Conservation (phyloP, 306 rosid species). For the Trifolium subterraneum region DNA sequence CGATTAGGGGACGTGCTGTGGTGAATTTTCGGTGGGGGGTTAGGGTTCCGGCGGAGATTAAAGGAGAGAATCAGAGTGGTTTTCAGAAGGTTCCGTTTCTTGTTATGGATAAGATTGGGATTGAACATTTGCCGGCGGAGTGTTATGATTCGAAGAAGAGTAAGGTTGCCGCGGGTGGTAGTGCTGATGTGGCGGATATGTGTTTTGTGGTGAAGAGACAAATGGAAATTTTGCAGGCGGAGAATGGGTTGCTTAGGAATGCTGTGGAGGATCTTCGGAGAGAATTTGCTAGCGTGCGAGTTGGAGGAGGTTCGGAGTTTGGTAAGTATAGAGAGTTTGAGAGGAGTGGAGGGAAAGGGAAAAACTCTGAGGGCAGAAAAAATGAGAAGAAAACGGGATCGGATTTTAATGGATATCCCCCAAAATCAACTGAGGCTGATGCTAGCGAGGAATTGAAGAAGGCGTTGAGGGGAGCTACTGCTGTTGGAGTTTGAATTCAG, state of each 20-base stretch:
- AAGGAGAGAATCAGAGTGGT: slow-evolving; percentile 29
- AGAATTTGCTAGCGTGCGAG: slow-evolving; percentile 46
- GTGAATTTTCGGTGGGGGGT: slow-evolving; percentile 85
- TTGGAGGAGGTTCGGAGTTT: slow-evolving; percentile 27
- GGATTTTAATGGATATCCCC: slow-evolving; percentile 46
- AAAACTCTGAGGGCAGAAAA: slow-evolving; percentile 44
- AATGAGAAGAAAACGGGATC: slow-evolving; percentile 50
- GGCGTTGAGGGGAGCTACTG: slow-evolving; percentile 45
- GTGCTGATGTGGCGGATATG: slow-evolving; percentile 64
- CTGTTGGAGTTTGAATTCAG: slow-evolving; percentile 10
- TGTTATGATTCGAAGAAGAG: slow-evolving; percentile 44
- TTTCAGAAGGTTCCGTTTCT: slow-evolving; percentile 71
- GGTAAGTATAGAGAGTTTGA: slow-evolving; percentile 50
- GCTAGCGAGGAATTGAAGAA: slow-evolving; percentile 65
- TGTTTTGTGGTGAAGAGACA: slow-evolving; percentile 68
- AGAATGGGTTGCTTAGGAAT: slow-evolving; percentile 71
- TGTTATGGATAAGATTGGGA: slow-evolving; percentile 88
- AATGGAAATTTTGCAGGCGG: slow-evolving; percentile 64
- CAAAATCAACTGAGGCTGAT: slow-evolving; percentile 45
- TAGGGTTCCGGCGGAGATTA: slow-evolving; percentile 70
- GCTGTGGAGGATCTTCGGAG: slow-evolving; percentile 84
- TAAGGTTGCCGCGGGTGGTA: slow-evolving; percentile 38
- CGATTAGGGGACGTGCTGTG: slow-evolving; percentile 59
- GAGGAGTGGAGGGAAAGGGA: slow-evolving; percentile 47
- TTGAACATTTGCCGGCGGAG: slow-evolving; percentile 62